Conservation (phyloP, 2,329 filamentous ascomycete species). For the Phialemoniopsis sp. region DNA sequence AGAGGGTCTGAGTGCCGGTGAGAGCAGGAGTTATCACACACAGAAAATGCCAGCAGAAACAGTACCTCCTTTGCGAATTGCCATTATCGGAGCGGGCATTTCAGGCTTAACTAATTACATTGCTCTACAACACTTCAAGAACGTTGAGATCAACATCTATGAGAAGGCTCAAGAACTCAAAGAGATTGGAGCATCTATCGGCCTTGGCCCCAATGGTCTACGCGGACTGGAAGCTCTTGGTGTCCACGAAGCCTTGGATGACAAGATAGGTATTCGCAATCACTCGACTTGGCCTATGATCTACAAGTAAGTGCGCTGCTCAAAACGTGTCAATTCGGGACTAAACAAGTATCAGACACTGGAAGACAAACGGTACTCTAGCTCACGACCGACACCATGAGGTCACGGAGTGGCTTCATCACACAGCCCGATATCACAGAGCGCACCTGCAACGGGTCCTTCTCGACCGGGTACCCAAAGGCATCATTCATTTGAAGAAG, state of each 20-base stretch:
- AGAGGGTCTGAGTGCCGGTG: too few relatives aligned
- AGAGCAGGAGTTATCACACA: slow-evolving; percentile 26
- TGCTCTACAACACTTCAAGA: slow-evolving; percentile 33
- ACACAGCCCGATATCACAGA: slow-evolving; percentile 40
- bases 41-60: slow-evolving; percentile 32
- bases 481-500: slow-evolving; percentile 37
- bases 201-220: slow-evolving; percentile 48
- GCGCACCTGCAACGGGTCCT: slow-evolving; percentile 45
- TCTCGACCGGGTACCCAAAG: slow-evolving; percentile 34
- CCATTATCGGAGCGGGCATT: slow-evolving; percentile 47
- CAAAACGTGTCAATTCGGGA: too few relatives aligned
- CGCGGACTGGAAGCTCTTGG: slow-evolving; percentile 45
- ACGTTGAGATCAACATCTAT: too few relatives aligned
- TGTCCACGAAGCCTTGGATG: slow-evolving; percentile 37
- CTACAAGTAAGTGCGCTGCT: slow-evolving; percentile 29
- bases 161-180: slow-evolving; percentile 40
- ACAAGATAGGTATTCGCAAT: slow-evolving; percentile 33
- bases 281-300: slow-evolving; percentile 38
- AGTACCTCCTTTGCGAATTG: slow-evolving; percentile 15
- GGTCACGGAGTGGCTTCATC: slow-evolving; percentile 29
- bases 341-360: slow-evolving; percentile 21
- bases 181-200: slow-evolving; percentile 44
- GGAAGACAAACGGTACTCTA: slow-evolving; percentile 38
- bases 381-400: slow-evolving; percentile 30
- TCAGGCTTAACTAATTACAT: slow-evolving; percentile 44